Conservation (phyloP, 176 grass and related monocot genomes). For the bread wheat (Triticum aestivum) region IWGSC_CS_RefSeq_v2.1 NC_057799.1:196929896-196930395, state of each 20-base stretch:
- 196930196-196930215: constrained; percentile 54
- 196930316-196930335: constrained; percentile 40
- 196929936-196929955: constrained; percentile 9
- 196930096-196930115: constrained; percentile 75
- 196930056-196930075: constrained; percentile 23
- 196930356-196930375: constrained; percentile 58
- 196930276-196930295: constrained; percentile 86
- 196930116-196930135: constrained; percentile 87
- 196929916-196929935: neutral
- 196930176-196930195: constrained; percentile 44
- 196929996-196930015: neutral
- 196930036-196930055: constrained; percentile 30
- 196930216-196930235: constrained; percentile 66
- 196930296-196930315: constrained; percentile 70
- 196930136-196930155: constrained; percentile 75
- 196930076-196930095: constrained; percentile 57
- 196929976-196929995: neutral
- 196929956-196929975: neutral
- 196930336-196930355: constrained; percentile 37
- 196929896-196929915: neutral
- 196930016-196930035: constrained; percentile 4
- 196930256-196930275: constrained; percentile 58
- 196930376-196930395: constrained; percentile 84
- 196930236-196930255: constrained; percentile 59
- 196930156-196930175: constrained; percentile 50